A percentile compares a stretch with the other conserved stretches of the same genome.
phyloP scores from a whole-genome alignment of 2,329 filamentous ascomycete species.

The Aspergillus hortae region DNA sequence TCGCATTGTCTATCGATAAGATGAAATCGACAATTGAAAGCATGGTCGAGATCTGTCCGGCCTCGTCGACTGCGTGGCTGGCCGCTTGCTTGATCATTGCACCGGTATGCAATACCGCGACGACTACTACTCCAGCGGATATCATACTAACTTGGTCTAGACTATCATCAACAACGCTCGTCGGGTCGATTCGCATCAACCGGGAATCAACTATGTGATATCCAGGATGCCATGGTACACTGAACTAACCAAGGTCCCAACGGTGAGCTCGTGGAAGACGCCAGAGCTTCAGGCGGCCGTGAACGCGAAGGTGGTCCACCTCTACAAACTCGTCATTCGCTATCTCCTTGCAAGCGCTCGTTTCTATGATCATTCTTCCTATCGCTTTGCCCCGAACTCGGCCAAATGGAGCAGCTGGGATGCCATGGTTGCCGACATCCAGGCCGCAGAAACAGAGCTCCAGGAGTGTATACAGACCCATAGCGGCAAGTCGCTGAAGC shows the following conservation, averaged over 20 bases:
- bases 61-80: slow-evolving; percentile 2
- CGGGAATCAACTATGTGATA: slow-evolving; percentile 1
- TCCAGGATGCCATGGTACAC: slow-evolving; percentile 1
- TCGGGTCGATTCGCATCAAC: not conserved
- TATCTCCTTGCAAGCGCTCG: not conserved
- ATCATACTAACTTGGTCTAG: not conserved
- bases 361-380: not conserved
- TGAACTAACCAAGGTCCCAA: not conserved
- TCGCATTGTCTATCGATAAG: not conserved
- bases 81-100: not conserved
- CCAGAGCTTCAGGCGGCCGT: not conserved
- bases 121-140: not conserved
- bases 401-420: not conserved
- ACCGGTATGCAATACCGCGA: not conserved
- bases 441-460: not conserved
- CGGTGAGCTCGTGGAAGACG: not conserved
- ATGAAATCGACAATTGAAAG: not conserved
- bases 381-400: not conserved
- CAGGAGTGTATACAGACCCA: not conserved
- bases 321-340: slow-evolving; percentile 1
- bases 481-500: slow-evolving; percentile 1
- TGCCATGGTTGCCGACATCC: not conserved
- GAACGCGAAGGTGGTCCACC: not conserved
- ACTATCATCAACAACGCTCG: slow-evolving; percentile 1
- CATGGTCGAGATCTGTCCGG: not conserved